Percentiles rank a stretch among this genome's conserved stretches.
Conservation (phyloP, 768 basidiomycete genomes). For the Phaeolepiota aurea region DNA sequence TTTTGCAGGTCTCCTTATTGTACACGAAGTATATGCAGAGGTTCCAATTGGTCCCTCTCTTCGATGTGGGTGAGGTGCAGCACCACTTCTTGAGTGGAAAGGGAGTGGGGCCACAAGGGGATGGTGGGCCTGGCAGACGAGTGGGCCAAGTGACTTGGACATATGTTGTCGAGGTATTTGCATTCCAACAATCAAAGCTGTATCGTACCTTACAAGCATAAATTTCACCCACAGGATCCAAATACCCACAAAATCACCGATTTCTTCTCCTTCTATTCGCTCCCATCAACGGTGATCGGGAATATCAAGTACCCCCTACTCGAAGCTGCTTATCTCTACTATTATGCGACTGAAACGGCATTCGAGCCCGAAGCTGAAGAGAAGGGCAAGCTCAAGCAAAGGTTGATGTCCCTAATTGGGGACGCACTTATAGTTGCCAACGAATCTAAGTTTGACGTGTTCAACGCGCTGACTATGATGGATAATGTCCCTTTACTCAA, state of each 20-base stretch:
- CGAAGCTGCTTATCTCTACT: constrained; percentile 92
- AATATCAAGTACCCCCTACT: constrained; percentile 63
- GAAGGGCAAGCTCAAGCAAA: constrained; percentile 53
- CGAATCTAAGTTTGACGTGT: constrained; percentile 86
- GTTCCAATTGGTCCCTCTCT: constrained; percentile 75
- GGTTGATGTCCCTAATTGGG: constrained; percentile 62
- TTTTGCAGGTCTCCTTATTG: constrained; percentile 61
- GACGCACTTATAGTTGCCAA: constrained; percentile 81
- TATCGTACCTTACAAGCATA: background rate
- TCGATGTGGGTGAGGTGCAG: constrained; percentile 67
- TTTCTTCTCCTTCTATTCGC: constrained; percentile 93
- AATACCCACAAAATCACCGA: constrained; percentile 82
- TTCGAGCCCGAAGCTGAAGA: constrained; percentile 55
- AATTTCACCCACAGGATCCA: constrained; percentile 52
- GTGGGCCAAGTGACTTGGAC: constrained; percentile 89
- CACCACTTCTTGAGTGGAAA: constrained; percentile 88
- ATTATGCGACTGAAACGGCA: constrained; percentile 81
- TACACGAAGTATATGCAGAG: constrained; percentile 74
- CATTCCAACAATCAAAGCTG: background rate
- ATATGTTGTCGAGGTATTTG: constrained; percentile 85
- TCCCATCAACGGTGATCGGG: constrained; percentile 89
- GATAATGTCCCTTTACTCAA: constrained; percentile 81
- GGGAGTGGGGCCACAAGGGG: constrained; percentile 48
- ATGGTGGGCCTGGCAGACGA: constrained; percentile 44
- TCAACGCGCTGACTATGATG: constrained; percentile 93